Percentiles rank a stretch among this genome's conserved stretches.
Conservation (phyloP, 1,284 basidiomycete genomes). For the Rhodotorula sp. region DNA sequence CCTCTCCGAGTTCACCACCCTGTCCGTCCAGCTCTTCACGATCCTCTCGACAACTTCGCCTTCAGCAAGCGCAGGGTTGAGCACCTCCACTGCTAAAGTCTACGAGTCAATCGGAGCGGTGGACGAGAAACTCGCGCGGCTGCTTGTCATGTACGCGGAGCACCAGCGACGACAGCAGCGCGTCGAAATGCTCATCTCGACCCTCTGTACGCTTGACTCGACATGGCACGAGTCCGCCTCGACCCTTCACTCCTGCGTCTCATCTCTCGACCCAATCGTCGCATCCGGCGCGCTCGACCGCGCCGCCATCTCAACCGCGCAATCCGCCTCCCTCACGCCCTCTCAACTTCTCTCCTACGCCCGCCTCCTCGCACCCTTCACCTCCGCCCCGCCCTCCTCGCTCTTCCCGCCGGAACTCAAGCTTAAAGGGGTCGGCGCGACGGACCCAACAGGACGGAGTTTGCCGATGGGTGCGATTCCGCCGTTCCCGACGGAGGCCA, state of each 20-base stretch:
- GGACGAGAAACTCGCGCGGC: constrained; percentile 19
- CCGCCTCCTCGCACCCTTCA: constrained; percentile 43
- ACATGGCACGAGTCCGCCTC: background rate
- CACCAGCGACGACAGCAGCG: constrained; percentile 21
- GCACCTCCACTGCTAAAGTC: background rate
- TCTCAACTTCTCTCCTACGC: constrained; percentile 39
- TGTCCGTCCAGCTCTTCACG: constrained; percentile 31
- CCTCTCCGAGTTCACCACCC: constrained; percentile 18
- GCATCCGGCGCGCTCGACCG: constrained; percentile 26
- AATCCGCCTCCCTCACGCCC: background rate
- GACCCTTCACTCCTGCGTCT: constrained; percentile 11
- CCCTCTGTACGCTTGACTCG: constrained; percentile 2
- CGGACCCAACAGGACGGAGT: constrained; percentile 38
- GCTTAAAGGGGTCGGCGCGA: constrained; percentile 17
- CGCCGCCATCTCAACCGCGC: constrained; percentile 5
- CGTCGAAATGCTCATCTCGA: constrained; percentile 16
- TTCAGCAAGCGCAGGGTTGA: background rate
- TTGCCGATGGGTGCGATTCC: constrained; percentile 41
- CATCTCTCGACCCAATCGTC: constrained; percentile 17
- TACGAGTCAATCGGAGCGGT: constrained; percentile 12
- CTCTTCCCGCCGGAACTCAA: constrained; percentile 23
- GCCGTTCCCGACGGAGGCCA: constrained; percentile 45
- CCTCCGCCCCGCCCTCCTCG: constrained; percentile 42
- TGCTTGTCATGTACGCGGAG: constrained; percentile 21
- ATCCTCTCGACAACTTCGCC: constrained; percentile 15